phyloP scores from a whole-genome alignment of 345 rosid species.

The Carallia pectinifolia region DNA sequence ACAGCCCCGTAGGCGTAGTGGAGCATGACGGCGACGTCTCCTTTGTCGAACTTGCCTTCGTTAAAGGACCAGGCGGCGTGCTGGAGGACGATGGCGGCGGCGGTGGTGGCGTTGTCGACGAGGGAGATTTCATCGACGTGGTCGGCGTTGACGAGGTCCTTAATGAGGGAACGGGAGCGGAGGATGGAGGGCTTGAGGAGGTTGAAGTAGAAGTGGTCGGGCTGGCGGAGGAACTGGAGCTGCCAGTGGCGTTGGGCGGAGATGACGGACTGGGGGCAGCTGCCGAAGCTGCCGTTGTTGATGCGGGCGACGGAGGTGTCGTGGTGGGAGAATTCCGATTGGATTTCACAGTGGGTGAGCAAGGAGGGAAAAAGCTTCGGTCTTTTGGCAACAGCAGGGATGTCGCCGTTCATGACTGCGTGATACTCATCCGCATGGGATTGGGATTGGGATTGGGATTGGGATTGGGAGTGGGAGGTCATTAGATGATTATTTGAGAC shows the following conservation, averaged over 20 bases:
- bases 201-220: slow-evolving; percentile 70
- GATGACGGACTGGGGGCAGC: slow-evolving; percentile 67
- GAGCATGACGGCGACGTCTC: slow-evolving; percentile 80
- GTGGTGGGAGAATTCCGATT: slow-evolving; percentile 79
- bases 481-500: background rate
- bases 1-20: slow-evolving; percentile 88
- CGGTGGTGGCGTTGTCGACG: slow-evolving; percentile 96
- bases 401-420: slow-evolving; percentile 17
- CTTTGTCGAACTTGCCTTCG: slow-evolving; percentile 57
- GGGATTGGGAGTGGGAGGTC: slow-evolving; percentile 18
- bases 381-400: slow-evolving; percentile 37
- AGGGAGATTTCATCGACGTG: slow-evolving; percentile 68
- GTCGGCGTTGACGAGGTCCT: slow-evolving; percentile 64
- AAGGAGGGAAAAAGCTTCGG: slow-evolving; percentile 27
- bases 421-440: slow-evolving; percentile 26
- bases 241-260: slow-evolving; percentile 68
- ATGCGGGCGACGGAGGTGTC: slow-evolving; percentile 58
- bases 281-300: slow-evolving; percentile 94
- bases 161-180: slow-evolving; percentile 50
- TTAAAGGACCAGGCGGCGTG: slow-evolving; percentile 64
- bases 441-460: slow-evolving; percentile 17
- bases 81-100: slow-evolving; percentile 80
- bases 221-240: slow-evolving; percentile 65
- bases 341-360: slow-evolving; percentile 46
- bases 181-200: slow-evolving; percentile 51